Conservation (phyloP, 73 alveolate genomes). For the Paramecium sexaurelia region DNA sequence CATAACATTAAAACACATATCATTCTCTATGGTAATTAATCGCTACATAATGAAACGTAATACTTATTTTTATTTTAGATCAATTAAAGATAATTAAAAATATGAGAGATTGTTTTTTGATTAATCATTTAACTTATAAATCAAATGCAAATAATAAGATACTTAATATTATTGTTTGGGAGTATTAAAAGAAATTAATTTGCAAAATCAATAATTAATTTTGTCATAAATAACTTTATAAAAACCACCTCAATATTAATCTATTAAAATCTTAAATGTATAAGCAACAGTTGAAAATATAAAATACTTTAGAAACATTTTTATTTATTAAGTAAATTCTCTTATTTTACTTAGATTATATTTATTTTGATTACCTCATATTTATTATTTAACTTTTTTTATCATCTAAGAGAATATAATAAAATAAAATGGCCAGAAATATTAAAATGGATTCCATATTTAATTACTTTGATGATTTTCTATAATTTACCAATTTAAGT, state of each 20-base stretch:
- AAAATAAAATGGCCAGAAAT: background rate
- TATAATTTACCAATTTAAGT: background rate
- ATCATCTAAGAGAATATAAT: background rate
- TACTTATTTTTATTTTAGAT: background rate
- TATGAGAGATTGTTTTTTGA: background rate
- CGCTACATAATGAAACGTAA: background rate
- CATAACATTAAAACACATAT: background rate
- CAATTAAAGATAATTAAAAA: background rate
- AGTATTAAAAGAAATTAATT: background rate
- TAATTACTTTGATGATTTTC: background rate
- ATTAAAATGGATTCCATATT: background rate
- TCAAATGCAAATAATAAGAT: background rate
- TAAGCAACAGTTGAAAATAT: background rate
- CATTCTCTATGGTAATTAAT: background rate
- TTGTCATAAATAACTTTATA: background rate
- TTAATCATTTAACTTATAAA: background rate
- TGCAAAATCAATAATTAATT: background rate
- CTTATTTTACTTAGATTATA: background rate
- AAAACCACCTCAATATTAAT: conserved; percentile 22
- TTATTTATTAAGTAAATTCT: background rate
- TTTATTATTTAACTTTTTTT: background rate
- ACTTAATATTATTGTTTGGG: background rate
- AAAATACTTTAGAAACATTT: background rate
- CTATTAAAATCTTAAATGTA: background rate
- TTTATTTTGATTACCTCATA: background rate